phyloP scores from a whole-genome alignment of 306 rosid species.

The Cicer yamashitae region DNA sequence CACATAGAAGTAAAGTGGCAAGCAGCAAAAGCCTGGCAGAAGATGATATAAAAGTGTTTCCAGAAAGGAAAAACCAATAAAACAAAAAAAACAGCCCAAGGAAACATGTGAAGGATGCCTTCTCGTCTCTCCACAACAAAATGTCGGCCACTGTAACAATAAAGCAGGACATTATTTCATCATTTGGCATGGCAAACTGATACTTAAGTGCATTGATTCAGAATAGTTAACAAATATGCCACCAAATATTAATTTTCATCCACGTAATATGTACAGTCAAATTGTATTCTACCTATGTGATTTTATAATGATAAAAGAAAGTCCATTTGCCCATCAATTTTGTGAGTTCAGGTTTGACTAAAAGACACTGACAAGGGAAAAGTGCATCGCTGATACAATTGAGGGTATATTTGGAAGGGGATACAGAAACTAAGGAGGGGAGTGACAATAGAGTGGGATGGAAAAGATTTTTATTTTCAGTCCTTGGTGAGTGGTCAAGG shows the following conservation, averaged over 20 bases:
- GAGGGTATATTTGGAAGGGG: slow-evolving; percentile 36
- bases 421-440: slow-evolving; percentile 6
- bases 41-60: slow-evolving; percentile 67
- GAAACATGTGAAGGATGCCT: slow-evolving; percentile 71
- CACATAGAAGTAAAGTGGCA: slow-evolving; percentile 54
- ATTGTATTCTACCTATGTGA: slow-evolving; percentile 32
- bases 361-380: slow-evolving; percentile 35
- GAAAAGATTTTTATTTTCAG: slow-evolving; percentile 1
- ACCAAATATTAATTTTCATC: slow-evolving; percentile 30
- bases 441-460: slow-evolving; percentile 29
- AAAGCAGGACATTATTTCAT: slow-evolving; percentile 53
- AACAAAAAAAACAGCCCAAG: slow-evolving; percentile 61
- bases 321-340: slow-evolving; percentile 22
- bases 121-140: slow-evolving; percentile 93
- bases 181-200: slow-evolving; percentile 44
- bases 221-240: slow-evolving; percentile 26
- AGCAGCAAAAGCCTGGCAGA: slow-evolving; percentile 66
- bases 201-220: slow-evolving; percentile 12
- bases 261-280: slow-evolving; percentile 1
- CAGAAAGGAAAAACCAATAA: slow-evolving; percentile 84
- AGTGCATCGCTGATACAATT: slow-evolving; percentile 23
- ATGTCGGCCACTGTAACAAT: slow-evolving; percentile 76
- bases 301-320: slow-evolving; percentile 28
- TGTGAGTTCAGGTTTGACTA: slow-evolving; percentile 30
- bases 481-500: background rate